Evolutionary conservation across 108 stramenopile species (phyloP), one percentile per base, ranked within the genome.

Genomic region (Skeletonema marinoi): DNA sequence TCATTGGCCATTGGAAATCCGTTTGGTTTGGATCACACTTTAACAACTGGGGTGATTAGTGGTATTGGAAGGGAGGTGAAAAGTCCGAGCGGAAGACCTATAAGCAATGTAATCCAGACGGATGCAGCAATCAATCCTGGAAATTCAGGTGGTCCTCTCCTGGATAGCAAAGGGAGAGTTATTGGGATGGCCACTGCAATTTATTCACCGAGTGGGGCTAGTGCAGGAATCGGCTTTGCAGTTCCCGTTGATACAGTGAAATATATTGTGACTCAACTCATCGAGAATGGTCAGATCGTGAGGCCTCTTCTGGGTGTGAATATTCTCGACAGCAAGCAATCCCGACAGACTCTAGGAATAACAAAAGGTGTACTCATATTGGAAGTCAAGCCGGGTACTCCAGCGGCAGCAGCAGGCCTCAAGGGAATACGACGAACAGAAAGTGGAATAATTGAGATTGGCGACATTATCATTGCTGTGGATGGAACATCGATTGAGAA

Each of bases 141-240:
- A 25, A 97, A 98, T 69, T 86, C 85, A 8, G 96, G 96, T 13
- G 96, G 96, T 0, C 90, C 93, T 1, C 81, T 97, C 9, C 66
- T 96, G 36, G 91, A 96, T 83, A 76, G 85, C 17, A 51, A 76
- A 30, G 96, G 96, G 1, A 81, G 71, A 56, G 63, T 96, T 21
- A 88, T 96, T 66, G 96, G 96, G 33, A 96, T 97, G 94, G 93
- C 94, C 74, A 97, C 98, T 10, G 96, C 97, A 32, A 98, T 98
- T 35, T 94, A 93, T 41, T 89, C 89, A 1, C 88, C 96, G 7
- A 85, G 87, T 5, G 98, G 98, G 5, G 95, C 90, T 14, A 84
- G 82, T 46, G 90, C 96, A 3, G 98, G 98, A 0, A 93, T 98
- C 51, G 98, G 98, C 14, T 98, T 98, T 83, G 98, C 98, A 32